These are phyloP conservation scores for Gymnopus androsaceus DNA, from an alignment of 1,284 basidiomycete species.

Conservation along the genomic window DNA sequence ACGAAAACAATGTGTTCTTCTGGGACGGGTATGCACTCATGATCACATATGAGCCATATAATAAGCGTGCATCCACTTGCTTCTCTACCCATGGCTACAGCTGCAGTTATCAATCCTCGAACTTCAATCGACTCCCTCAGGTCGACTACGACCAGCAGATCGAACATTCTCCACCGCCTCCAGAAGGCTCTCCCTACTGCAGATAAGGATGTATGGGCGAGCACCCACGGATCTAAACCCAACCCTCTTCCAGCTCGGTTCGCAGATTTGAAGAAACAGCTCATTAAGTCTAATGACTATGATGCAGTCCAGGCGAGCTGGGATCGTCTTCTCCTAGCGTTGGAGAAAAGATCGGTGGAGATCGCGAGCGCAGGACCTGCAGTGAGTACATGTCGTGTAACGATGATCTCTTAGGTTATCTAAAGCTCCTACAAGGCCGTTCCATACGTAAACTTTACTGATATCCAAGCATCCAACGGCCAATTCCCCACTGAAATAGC, in stretches of 20 bases:
- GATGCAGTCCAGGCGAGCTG: slow-evolving; percentile 13
- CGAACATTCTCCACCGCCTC: slow-evolving; percentile 1
- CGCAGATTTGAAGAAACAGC: slow-evolving; percentile 9
- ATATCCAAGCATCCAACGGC: slow-evolving; percentile 1
- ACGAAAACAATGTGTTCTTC: no score
- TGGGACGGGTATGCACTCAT: no score
- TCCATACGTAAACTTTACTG: slow-evolving; percentile 5
- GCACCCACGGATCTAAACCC: slow-evolving; percentile 1
- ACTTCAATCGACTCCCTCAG: slow-evolving; percentile 9
- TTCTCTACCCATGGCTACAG: slow-evolving; percentile 3
- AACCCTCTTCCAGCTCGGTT: slow-evolving; percentile 3
- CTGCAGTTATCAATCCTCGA: slow-evolving; percentile 2
- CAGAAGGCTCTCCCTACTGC: background rate
- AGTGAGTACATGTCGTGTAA: background rate
- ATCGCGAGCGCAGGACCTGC: slow-evolving; percentile 5
- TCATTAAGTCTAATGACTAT: slow-evolving; percentile 12
- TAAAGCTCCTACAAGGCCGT: slow-evolving; percentile 1
- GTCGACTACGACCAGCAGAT: slow-evolving; percentile 1
- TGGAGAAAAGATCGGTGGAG: slow-evolving; percentile 2
- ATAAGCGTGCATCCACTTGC: no score
- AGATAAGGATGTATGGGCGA: slow-evolving; percentile 8
- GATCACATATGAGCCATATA: no score
- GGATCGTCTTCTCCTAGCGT: slow-evolving; percentile 7
- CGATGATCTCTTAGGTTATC: background rate
- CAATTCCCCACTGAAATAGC: slow-evolving; percentile 11